Conservation (phyloP, 2,329 filamentous ascomycete genomes). For the Pseudocercospora cruenta region DNA sequence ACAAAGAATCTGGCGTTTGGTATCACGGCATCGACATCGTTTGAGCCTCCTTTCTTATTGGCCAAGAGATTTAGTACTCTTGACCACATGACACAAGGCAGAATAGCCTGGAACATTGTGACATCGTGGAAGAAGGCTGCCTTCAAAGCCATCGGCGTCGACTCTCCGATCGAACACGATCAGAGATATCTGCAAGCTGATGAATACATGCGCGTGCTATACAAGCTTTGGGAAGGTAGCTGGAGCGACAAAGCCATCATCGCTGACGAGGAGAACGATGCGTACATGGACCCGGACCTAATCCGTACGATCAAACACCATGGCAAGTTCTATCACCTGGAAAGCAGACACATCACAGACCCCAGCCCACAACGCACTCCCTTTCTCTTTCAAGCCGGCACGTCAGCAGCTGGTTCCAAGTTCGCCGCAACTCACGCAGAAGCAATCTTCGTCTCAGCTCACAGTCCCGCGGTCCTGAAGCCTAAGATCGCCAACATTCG, state of each 20-base stretch:
- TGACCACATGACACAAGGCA: constrained; percentile 64
- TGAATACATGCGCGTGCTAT: constrained; percentile 64
- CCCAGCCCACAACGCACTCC: constrained; percentile 47
- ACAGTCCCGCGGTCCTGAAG: constrained; percentile 63
- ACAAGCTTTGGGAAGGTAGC: constrained; percentile 63
- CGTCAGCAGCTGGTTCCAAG: constrained; percentile 59
- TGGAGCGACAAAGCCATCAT: constrained; percentile 61
- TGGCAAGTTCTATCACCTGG: constrained; percentile 58
- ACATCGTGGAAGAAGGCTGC: constrained; percentile 66
- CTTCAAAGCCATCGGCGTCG: constrained; percentile 64
- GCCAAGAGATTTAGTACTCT: constrained; percentile 66
- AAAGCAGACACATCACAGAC: constrained; percentile 49
- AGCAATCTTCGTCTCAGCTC: constrained; percentile 69
- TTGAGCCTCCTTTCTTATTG: constrained; percentile 64
- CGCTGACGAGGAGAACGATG: constrained; percentile 57
- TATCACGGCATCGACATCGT: constrained; percentile 66
- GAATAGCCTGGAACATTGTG: constrained; percentile 70
- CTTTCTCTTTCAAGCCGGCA: constrained; percentile 58
- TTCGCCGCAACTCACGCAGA: constrained; percentile 64
- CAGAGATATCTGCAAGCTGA: constrained; percentile 64
- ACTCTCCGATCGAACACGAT: constrained; percentile 63
- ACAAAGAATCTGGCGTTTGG: constrained; percentile 67
- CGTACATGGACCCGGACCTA: constrained; percentile 62
- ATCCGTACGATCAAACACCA: constrained; percentile 64
- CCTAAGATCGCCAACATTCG: constrained; percentile 68